phyloP scores from a whole-genome alignment of 1,139 yeast genomes.

The Pichia sp. region DNA sequence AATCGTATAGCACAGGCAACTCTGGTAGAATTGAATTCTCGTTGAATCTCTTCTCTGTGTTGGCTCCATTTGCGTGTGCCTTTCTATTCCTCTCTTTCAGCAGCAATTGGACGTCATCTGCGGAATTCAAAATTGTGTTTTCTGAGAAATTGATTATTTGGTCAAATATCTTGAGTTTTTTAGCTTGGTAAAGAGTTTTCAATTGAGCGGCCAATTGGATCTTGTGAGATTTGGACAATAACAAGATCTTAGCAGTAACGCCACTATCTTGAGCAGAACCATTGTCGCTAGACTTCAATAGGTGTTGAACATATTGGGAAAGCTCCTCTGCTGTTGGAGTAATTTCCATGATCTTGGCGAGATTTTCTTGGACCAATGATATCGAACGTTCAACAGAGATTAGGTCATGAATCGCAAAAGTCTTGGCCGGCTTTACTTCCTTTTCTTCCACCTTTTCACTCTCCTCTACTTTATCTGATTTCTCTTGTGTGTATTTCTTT shows the following conservation, averaged over 20 bases:
- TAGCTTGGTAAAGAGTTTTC: constrained; percentile 48
- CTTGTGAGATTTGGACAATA: constrained; percentile 50
- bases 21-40: constrained; percentile 38
- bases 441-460: background rate
- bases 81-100: constrained; percentile 13
- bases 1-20: constrained; percentile 63
- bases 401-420: constrained; percentile 38
- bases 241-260: constrained; percentile 37
- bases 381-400: constrained; percentile 17
- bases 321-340: constrained; percentile 15
- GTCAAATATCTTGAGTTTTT: constrained; percentile 37
- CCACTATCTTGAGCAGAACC: constrained; percentile 7
- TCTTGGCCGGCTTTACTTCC: background rate
- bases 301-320: constrained; percentile 31
- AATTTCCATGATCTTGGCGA: constrained; percentile 12
- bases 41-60: constrained; percentile 33
- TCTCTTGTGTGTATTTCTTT: constrained; percentile 3
- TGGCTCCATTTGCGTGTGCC: background rate
- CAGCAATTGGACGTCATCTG: constrained; percentile 16
- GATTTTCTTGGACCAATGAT: constrained; percentile 15
- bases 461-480: constrained; percentile 1
- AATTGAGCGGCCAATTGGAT: constrained; percentile 56
- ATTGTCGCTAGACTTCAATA: constrained; percentile 28
- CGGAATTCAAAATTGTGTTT: constrained; percentile 21
- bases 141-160: constrained; percentile 32